Conservation (phyloP, 768 basidiomycete species). For the Russula ochroleuca region DNA sequence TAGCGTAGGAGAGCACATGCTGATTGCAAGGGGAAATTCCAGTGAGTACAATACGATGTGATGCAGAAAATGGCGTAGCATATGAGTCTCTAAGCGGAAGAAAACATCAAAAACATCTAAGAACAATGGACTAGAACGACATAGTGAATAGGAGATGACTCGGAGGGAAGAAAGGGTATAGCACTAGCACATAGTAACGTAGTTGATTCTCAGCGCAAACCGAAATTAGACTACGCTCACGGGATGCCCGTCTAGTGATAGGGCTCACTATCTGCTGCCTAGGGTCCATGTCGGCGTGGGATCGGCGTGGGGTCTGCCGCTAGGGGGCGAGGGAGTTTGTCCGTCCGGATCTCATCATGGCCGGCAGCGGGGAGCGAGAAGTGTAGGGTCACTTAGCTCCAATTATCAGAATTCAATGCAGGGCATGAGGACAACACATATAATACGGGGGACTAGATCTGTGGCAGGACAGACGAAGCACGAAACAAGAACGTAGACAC, state of each 20-base stretch:
- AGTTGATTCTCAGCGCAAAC: constrained; percentile 15
- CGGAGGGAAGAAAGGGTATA: constrained; percentile 23
- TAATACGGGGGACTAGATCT: too few relatives aligned
- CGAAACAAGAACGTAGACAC: too few relatives aligned
- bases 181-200: constrained; percentile 23
- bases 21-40: not conserved
- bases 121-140: constrained; percentile 14
- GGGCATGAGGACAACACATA: too few relatives aligned
- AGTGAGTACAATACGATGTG: constrained; percentile 16
- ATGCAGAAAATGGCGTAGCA: not conserved
- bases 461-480: too few relatives aligned
- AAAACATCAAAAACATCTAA: constrained; percentile 10
- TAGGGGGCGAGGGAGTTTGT: constrained; percentile 23
- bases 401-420: too few relatives aligned
- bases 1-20: constrained; percentile 20
- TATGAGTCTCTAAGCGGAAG: constrained; percentile 8
- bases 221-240: constrained; percentile 15
- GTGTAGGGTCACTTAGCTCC: too few relatives aligned
- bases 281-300: constrained; percentile 8
- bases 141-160: constrained; percentile 25
- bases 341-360: constrained; percentile 9
- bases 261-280: constrained; percentile 4
- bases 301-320: constrained; percentile 11
- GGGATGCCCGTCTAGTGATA: constrained; percentile 17
- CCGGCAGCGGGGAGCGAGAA: constrained; percentile 23